These are phyloP conservation scores for Petrea volubilis DNA, from an alignment of 257 asterid genomes.

Conservation along the genomic window DNA sequence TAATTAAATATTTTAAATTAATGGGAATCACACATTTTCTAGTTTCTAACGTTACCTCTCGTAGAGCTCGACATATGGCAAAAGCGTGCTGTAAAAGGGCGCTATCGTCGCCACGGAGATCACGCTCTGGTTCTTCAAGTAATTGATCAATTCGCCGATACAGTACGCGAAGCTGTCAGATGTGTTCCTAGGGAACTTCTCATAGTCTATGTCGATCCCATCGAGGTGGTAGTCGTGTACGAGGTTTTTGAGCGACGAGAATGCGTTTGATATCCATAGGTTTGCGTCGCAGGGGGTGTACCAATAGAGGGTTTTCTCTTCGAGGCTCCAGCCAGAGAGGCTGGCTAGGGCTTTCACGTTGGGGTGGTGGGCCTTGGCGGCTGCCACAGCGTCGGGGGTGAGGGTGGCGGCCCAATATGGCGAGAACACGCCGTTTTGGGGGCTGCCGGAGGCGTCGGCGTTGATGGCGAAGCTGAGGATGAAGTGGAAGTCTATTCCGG, in stretches of 20 bases:
- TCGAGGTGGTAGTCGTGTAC: conserved; percentile 51
- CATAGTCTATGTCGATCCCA: conserved; percentile 75
- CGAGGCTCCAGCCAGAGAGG: conserved; percentile 79
- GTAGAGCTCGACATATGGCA: conserved; percentile 48
- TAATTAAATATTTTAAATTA: too few species aligned
- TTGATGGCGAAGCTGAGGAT: conserved; percentile 74
- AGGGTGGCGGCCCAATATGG: conserved; percentile 64
- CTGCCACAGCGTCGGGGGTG: conserved; percentile 47
- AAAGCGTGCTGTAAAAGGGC: conserved; percentile 50
- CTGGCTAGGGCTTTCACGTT: conserved; percentile 71
- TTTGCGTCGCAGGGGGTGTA: conserved; percentile 41
- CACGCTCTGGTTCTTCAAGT: conserved; percentile 56
- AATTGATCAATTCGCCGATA: conserved; percentile 59
- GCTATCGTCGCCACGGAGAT: conserved; percentile 64
- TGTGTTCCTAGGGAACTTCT: conserved; percentile 40
- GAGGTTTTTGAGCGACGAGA: conserved; percentile 49
- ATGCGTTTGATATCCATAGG: conserved; percentile 66
- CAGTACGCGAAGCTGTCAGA: conserved; percentile 54
- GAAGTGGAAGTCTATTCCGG: conserved; percentile 62
- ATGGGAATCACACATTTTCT: too few species aligned
- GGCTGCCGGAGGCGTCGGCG: conserved; percentile 51
- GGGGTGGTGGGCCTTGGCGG: conserved; percentile 51
- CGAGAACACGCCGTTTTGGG: conserved; percentile 62
- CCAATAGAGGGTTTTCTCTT: conserved; percentile 47
- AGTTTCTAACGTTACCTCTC: too few species aligned